phyloP scores from a whole-genome alignment of 495 filamentous ascomycete genomes.

The Margaritispora aquatica region DNA sequence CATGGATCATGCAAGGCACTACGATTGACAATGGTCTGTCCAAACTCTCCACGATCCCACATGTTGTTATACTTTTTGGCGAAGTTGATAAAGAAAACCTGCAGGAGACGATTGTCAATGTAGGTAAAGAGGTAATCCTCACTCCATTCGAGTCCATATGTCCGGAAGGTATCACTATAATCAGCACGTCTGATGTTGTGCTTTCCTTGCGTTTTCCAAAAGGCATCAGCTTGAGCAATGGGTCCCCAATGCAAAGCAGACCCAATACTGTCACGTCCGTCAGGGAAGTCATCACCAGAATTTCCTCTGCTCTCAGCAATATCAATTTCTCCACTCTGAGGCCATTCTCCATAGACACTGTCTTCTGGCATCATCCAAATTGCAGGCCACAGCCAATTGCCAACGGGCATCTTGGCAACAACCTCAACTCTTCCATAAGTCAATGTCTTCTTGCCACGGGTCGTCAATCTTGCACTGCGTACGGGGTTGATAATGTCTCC shows the following conservation, averaged over 20 bases:
- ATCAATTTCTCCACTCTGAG: conserved; percentile 29
- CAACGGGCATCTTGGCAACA: conserved; percentile 35
- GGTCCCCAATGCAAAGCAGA: conserved; percentile 14
- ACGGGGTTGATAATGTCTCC: conserved; percentile 35
- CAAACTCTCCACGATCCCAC: conserved; percentile 52
- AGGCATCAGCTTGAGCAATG: conserved; percentile 17
- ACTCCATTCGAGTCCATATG: conserved; percentile 62
- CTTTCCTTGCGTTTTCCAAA: conserved; percentile 22
- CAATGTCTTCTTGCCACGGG: conserved; percentile 33
- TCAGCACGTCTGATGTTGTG: conserved; percentile 20
- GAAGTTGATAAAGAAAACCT: conserved; percentile 4
- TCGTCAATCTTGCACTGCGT: conserved; percentile 32
- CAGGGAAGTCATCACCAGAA: conserved; percentile 10
- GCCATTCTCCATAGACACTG: conserved; percentile 31
- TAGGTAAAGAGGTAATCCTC: conserved; percentile 65
- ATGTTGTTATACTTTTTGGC: conserved; percentile 29
- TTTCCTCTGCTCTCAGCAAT: conserved; percentile 27
- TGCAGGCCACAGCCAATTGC: conserved; percentile 40
- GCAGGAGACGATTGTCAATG: conserved; percentile 35
- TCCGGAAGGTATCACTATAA: conserved; percentile 36
- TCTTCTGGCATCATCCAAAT: conserved; percentile 40
- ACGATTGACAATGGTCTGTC: conserved; percentile 45
- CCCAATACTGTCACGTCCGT: conserved; percentile 13
- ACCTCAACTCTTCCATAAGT: conserved; percentile 39
- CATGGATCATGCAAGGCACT: conserved; percentile 30